These are phyloP conservation scores for Furcasterigmium furcatum DNA, from an alignment of 2,329 filamentous ascomycete species.

Conservation along the genomic window DNA sequence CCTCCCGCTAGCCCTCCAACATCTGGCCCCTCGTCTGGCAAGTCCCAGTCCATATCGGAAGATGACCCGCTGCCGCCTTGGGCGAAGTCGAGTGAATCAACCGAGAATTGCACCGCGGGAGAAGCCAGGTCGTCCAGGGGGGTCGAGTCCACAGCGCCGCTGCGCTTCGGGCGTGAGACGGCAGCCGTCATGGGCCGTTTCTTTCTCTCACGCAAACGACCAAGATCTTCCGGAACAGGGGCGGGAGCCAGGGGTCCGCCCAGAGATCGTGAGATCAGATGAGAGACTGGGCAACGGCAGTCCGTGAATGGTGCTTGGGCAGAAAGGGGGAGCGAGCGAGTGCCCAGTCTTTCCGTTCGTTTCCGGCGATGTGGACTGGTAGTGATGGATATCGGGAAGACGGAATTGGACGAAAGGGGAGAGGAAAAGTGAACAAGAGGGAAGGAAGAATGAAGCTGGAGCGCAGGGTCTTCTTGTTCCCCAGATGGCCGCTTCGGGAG, in stretches of 20 bases:
- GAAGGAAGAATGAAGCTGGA: neutral
- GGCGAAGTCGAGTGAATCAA: constrained; percentile 8
- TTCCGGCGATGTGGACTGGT: neutral
- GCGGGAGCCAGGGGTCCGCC: constrained; percentile 1
- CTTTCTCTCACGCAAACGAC: neutral
- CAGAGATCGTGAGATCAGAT: constrained; percentile 4
- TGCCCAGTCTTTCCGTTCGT: neutral
- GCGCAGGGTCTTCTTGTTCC: neutral
- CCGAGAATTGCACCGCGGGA: constrained; percentile 8
- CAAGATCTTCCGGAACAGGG: neutral
- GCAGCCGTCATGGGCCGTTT: constrained; percentile 9
- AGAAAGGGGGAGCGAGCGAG: constrained; percentile 1
- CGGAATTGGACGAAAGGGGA: neutral
- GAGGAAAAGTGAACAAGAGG: neutral
- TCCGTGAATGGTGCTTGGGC: neutral
- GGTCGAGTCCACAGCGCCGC: neutral
- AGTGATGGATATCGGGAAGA: neutral
- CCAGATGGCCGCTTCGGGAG: neutral
- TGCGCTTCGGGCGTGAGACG: constrained; percentile 13
- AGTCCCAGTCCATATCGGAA: constrained; percentile 7
- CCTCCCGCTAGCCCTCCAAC: constrained; percentile 3
- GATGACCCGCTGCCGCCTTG: constrained; percentile 8
- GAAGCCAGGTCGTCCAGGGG: constrained; percentile 9
- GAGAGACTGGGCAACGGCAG: neutral
- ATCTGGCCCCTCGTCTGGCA: constrained; percentile 3